Percentiles rank a stretch among this genome's conserved stretches.
Evolutionary conservation across 108 stramenopile genomes (phyloP).

Genomic region (Fragilaria crotonensis): DNA sequence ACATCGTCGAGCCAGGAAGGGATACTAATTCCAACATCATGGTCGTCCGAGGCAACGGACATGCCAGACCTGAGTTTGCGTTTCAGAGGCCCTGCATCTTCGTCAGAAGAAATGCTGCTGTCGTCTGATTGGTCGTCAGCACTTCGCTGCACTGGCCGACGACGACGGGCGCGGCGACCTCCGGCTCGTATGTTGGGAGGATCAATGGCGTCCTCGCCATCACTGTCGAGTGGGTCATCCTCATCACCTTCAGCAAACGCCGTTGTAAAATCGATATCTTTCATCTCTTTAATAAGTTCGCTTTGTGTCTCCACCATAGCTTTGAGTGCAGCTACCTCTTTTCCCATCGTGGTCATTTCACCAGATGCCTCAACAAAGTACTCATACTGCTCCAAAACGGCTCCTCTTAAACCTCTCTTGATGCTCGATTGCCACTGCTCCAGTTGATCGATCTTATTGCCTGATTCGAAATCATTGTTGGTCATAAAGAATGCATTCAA

Average conservation of each 20-base stretch:
- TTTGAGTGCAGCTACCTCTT: constrained; percentile 63
- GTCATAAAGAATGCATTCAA: constrained; percentile 59
- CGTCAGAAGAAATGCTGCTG: constrained; percentile 32
- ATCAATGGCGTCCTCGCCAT: constrained; percentile 26
- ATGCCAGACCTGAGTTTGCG: constrained; percentile 8
- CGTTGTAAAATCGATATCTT: constrained; percentile 69
- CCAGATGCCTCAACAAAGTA: constrained; percentile 83
- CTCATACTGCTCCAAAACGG: constrained; percentile 81
- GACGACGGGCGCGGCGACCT: constrained; percentile 5
- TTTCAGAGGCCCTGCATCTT: constrained; percentile 12
- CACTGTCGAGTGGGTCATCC: constrained; percentile 27
- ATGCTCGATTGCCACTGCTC: constrained; percentile 69
- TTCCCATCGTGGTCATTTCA: constrained; percentile 86
- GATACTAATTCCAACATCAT: constrained; percentile 42
- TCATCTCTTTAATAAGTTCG: constrained; percentile 76
- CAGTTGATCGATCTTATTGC: constrained; percentile 38
- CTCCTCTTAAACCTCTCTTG: constrained; percentile 69
- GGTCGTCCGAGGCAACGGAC: constrained; percentile 11
- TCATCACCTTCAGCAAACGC: constrained; percentile 32
- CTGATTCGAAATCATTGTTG: constrained; percentile 54
- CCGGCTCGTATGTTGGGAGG: constrained; percentile 5
- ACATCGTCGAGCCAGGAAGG: constrained; percentile 69
- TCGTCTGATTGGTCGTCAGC: constrained; percentile 3
- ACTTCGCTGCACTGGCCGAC: not conserved
- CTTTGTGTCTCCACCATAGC: constrained; percentile 65